A percentile compares a stretch with the other conserved stretches of the same genome.
Evolutionary conservation across 805 yeast species (phyloP).

Genomic region (Candida easanensis): DNA sequence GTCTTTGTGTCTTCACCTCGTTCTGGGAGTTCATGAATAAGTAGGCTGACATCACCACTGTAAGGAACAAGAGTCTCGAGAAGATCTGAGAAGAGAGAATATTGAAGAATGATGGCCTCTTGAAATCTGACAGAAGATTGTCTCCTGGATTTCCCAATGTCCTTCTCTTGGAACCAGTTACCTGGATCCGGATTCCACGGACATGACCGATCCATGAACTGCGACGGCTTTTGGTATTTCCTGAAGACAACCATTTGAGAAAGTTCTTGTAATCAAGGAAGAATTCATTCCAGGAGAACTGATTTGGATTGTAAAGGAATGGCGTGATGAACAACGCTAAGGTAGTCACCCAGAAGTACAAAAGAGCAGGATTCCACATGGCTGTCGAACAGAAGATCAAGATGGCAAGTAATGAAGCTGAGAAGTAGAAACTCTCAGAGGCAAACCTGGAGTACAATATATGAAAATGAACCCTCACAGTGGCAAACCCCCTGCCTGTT

Average conservation of each 20-base stretch:
- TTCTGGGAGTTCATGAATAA: constrained; percentile 54
- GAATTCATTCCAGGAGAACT: constrained; percentile 60
- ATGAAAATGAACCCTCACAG: constrained; percentile 65
- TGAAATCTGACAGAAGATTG: constrained; percentile 40
- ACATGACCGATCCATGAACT: constrained; percentile 47
- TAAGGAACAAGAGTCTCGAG: constrained; percentile 35
- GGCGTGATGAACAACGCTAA: constrained; percentile 56
- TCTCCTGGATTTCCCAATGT: constrained; percentile 36
- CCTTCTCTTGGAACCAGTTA: constrained; percentile 54
- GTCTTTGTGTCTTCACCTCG: constrained; percentile 33
- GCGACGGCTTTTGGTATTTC: constrained; percentile 39
- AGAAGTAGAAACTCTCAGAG: constrained; percentile 64
- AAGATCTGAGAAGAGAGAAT: constrained; percentile 40
- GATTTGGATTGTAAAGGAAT: constrained; percentile 63
- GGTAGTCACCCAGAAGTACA: constrained; percentile 64
- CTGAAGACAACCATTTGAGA: constrained; percentile 43
- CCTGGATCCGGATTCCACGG: constrained; percentile 48
- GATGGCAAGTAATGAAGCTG: constrained; percentile 48
- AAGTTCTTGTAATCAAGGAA: constrained; percentile 55
- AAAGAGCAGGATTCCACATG: constrained; percentile 57
- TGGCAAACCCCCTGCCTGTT: constrained; percentile 82
- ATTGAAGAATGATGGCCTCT: constrained; percentile 47
- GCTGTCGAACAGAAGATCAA: constrained; percentile 55
- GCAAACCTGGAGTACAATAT: constrained; percentile 67
- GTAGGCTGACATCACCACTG: constrained; percentile 43